Evolutionary conservation across 345 rosid genomes (phyloP).

Genomic region (Theobroma cacao): DNA sequence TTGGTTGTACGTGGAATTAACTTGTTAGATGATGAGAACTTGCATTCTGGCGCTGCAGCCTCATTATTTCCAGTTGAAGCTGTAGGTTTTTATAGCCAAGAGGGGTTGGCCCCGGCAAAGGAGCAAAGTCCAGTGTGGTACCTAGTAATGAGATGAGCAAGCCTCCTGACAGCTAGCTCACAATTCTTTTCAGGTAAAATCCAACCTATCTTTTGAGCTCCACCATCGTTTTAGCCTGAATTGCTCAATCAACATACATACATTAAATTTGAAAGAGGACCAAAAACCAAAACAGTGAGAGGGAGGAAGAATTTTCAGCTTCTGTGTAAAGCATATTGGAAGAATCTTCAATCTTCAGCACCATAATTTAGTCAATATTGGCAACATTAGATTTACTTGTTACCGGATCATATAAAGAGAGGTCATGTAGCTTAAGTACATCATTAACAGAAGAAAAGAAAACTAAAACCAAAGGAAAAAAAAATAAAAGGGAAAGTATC

Average conservation of each 20-base stretch:
- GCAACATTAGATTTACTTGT: neutral
- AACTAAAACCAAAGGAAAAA: neutral
- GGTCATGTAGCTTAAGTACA: neutral
- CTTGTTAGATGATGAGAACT: neutral
- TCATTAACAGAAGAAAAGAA: neutral
- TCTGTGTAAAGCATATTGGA: neutral
- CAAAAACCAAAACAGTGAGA: neutral
- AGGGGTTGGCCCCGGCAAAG: neutral
- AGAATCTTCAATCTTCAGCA: neutral
- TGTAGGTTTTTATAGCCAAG: neutral
- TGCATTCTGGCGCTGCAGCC: neutral
- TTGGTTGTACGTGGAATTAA: neutral
- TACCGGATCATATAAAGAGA: neutral
- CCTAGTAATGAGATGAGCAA: neutral
- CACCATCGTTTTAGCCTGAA: neutral
- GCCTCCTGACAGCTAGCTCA: neutral
- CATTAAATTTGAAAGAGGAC: neutral
- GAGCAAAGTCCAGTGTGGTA: neutral
- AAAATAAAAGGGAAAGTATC: neutral
- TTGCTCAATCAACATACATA: neutral
- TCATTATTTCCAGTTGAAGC: neutral
- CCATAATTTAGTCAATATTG: neutral
- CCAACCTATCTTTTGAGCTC: neutral
- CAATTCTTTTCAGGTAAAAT: neutral
- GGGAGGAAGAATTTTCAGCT: neutral